A percentile compares a stretch with the other conserved stretches of the same genome.
Evolutionary conservation across 768 basidiomycete genomes (phyloP).

Genomic region (Boletus bicolor): DNA sequence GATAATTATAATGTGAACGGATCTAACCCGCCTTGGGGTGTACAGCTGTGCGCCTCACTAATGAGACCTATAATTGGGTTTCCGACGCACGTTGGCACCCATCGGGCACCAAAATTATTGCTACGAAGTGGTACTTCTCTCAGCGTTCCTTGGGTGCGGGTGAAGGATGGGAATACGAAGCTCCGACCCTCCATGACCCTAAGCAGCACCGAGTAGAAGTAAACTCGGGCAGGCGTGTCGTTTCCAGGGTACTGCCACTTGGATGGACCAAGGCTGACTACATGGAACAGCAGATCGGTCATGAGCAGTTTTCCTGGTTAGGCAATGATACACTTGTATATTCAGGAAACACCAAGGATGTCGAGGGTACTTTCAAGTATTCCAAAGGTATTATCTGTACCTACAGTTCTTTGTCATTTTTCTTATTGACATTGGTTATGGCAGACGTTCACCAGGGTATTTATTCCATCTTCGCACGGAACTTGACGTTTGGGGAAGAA

Average conservation of each 20-base stretch:
- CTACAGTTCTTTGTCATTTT: background rate
- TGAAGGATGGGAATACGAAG: slow-evolving; percentile 67
- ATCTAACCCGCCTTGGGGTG: slow-evolving; percentile 4
- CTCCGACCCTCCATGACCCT: slow-evolving; percentile 34
- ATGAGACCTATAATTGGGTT: slow-evolving; percentile 72
- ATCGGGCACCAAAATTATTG: slow-evolving; percentile 55
- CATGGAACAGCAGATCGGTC: slow-evolving; percentile 67
- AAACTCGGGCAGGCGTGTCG: slow-evolving; percentile 49
- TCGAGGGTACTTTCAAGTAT: slow-evolving; percentile 46
- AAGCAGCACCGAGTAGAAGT: slow-evolving; percentile 27
- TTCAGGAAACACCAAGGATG: slow-evolving; percentile 60
- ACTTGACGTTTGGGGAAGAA: slow-evolving; percentile 54
- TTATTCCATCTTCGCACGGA: slow-evolving; percentile 66
- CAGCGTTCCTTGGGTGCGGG: slow-evolving; percentile 63
- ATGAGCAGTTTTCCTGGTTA: slow-evolving; percentile 67
- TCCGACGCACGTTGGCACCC: slow-evolving; percentile 72
- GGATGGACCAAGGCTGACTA: slow-evolving; percentile 64
- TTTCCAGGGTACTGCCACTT: slow-evolving; percentile 53
- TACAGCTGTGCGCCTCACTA: slow-evolving; percentile 53
- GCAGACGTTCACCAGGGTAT: slow-evolving; percentile 69
- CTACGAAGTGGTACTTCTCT: slow-evolving; percentile 79
- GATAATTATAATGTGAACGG: background rate
- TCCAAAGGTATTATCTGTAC: slow-evolving; percentile 53
- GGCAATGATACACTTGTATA: slow-evolving; percentile 58
- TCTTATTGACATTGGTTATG: background rate